Evolutionary conservation across 345 rosid species (phyloP).

Genomic region (Aethionema arabicum): DNA sequence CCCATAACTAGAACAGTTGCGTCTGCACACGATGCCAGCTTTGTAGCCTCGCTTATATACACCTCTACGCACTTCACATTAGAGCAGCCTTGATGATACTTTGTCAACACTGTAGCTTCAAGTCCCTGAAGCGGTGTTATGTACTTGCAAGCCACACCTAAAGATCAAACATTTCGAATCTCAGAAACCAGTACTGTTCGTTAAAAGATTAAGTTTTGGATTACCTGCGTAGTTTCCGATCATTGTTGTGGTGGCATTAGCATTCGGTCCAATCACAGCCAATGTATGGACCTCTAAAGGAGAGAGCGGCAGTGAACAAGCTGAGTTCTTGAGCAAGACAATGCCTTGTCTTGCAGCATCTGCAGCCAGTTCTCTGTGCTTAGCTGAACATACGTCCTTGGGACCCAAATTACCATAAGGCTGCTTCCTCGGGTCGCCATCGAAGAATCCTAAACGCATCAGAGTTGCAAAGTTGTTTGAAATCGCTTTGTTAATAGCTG

Average conservation of each 20-base stretch:
- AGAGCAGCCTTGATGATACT: slow-evolving; percentile 50
- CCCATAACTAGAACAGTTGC: slow-evolving; percentile 72
- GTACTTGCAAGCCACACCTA: slow-evolving; percentile 73
- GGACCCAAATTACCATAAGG: slow-evolving; percentile 50
- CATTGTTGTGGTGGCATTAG: slow-evolving; percentile 64
- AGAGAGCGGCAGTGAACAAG: slow-evolving; percentile 59
- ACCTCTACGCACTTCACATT: slow-evolving; percentile 47
- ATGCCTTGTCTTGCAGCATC: slow-evolving; percentile 88
- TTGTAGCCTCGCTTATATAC: slow-evolving; percentile 45
- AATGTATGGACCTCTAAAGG: slow-evolving; percentile 47
- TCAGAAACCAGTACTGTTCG: neutral
- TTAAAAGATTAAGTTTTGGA: neutral
- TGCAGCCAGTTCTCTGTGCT: slow-evolving; percentile 61
- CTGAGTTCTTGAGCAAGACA: slow-evolving; percentile 67
- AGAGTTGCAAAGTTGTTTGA: slow-evolving; percentile 64
- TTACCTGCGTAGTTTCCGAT: slow-evolving; percentile 72
- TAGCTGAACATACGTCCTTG: slow-evolving; percentile 58
- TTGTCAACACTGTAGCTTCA: slow-evolving; percentile 44
- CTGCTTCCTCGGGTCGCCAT: slow-evolving; percentile 62
- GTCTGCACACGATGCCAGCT: slow-evolving; percentile 50
- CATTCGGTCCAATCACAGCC: slow-evolving; percentile 82
- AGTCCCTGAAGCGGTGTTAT: slow-evolving; percentile 64
- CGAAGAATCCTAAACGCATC: slow-evolving; percentile 82
- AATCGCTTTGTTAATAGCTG: slow-evolving; percentile 48
- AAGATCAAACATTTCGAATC: neutral